Evolutionary conservation across 1,284 basidiomycete species (phyloP).

Genomic region (Rhodotorula sp.): DNA sequence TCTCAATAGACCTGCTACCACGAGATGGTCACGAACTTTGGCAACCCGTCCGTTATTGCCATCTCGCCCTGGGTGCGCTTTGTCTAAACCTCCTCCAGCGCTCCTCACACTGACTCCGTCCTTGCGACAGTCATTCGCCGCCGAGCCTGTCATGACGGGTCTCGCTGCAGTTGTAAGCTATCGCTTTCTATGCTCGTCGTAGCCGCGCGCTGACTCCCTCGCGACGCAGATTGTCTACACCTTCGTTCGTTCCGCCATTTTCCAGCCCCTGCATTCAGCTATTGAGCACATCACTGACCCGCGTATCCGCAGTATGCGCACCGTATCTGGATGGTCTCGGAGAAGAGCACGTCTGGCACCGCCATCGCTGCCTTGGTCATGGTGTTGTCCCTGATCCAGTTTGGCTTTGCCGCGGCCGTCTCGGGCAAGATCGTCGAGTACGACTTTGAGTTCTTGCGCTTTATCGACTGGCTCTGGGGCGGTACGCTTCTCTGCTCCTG

Average conservation of each 20-base stretch:
- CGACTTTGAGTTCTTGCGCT: conserved; percentile 11
- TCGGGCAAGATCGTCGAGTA: conserved; percentile 20
- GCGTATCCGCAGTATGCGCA: conserved; percentile 10
- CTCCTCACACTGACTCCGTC: background rate
- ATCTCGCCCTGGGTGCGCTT: conserved; percentile 17
- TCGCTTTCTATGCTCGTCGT: no score
- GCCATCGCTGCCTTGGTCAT: background rate
- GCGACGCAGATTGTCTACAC: conserved; percentile 11
- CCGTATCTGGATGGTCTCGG: conserved; percentile 12
- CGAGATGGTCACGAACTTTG: conserved; percentile 16
- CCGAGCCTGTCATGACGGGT: conserved; percentile 22
- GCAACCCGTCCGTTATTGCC: conserved; percentile 8
- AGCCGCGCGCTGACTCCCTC: background rate
- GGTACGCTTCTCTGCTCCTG: background rate
- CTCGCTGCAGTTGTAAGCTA: background rate
- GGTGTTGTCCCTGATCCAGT: conserved; percentile 9
- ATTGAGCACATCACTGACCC: background rate
- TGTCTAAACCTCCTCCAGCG: no score
- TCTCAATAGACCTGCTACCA: conserved; percentile 3
- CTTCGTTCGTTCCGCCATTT: conserved; percentile 1
- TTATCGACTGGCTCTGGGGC: background rate
- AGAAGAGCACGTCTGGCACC: background rate
- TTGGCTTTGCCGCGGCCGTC: conserved; percentile 12
- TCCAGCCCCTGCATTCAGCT: background rate
- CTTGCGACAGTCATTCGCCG: conserved; percentile 9